These are phyloP conservation scores for Aphanoascus verrucosus DNA, from an alignment of 2,329 filamentous ascomycete species.

Conservation along the genomic window DNA sequence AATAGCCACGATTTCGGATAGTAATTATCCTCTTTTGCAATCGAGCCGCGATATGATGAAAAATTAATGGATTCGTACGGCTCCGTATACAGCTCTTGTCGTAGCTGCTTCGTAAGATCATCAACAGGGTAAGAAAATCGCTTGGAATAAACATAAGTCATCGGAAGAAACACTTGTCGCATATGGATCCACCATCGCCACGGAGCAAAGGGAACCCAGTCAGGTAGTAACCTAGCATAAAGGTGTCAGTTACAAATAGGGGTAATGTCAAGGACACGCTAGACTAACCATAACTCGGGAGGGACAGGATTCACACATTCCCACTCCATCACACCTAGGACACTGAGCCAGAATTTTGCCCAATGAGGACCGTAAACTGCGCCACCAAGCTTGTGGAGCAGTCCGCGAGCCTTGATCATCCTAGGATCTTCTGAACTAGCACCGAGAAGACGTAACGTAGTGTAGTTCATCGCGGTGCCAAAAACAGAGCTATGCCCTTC, in stretches of 20 bases:
- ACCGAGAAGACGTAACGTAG: conserved; percentile 66
- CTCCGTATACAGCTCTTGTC: conserved; percentile 71
- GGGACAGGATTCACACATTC: conserved; percentile 90
- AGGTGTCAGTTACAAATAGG: not conserved
- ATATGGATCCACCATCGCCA: conserved; percentile 99
- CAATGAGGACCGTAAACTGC: conserved; percentile 79
- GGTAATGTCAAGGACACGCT: not conserved
- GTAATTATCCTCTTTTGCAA: conserved; percentile 73
- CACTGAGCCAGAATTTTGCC: conserved; percentile 90
- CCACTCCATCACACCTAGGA: conserved; percentile 76
- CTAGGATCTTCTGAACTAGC: conserved; percentile 71
- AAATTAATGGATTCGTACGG: conserved; percentile 71
- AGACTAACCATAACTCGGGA: conserved; percentile 66
- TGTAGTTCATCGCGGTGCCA: conserved; percentile 83
- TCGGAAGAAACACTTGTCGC: conserved; percentile 87
- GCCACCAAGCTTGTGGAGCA: conserved; percentile 75
- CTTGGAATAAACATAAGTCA: conserved; percentile 83
- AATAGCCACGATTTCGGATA: conserved; percentile 82
- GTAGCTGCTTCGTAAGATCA: conserved; percentile 59
- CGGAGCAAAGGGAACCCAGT: conserved; percentile 80
- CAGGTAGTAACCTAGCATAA: conserved; percentile 55
- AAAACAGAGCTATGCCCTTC: conserved; percentile 89
- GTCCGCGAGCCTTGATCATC: conserved; percentile 73
- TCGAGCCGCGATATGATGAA: conserved; percentile 66
- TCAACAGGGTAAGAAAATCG: conserved; percentile 67